Evolutionary conservation across 352 stramenopile genomes (phyloP).

Genomic region (Halophytophthora batemanensis): DNA sequence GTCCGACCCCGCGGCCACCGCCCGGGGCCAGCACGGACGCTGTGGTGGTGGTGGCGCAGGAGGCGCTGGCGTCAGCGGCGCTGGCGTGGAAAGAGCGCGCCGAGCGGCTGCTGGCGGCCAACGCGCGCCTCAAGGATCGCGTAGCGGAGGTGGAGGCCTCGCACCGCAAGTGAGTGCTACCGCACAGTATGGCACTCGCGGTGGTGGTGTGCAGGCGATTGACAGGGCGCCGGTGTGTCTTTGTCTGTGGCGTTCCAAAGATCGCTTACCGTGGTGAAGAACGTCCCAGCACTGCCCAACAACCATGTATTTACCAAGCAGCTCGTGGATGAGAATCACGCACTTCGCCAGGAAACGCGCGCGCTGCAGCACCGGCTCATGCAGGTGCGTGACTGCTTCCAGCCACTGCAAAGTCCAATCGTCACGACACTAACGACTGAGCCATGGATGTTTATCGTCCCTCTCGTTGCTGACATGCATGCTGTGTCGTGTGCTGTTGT

Average conservation of each 20-base stretch:
- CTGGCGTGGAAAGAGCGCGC: conserved; percentile 44
- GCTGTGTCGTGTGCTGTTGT: too few relatives aligned
- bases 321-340: conserved; percentile 60
- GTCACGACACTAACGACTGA: too few relatives aligned
- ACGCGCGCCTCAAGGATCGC: conserved; percentile 30
- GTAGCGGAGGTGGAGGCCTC: conserved; percentile 30
- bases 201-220: neutral
- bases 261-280: conserved; percentile 50
- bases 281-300: conserved; percentile 52
- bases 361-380: conserved; percentile 41
- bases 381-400: conserved; percentile 31
- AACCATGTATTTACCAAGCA: conserved; percentile 63
- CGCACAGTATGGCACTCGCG: neutral
- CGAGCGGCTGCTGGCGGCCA: conserved; percentile 29
- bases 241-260: conserved; percentile 6
- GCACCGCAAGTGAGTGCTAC: conserved; percentile 31
- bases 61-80: conserved; percentile 25
- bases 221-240: neutral
- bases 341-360: conserved; percentile 31
- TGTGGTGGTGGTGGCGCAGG: conserved; percentile 36
- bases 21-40: conserved; percentile 3
- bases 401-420: too few relatives aligned
- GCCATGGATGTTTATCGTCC: too few relatives aligned
- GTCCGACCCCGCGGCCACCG: conserved; percentile 1
- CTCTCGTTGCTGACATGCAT: too few relatives aligned